Percentiles rank a stretch among this genome's conserved stretches.
phyloP scores from a whole-genome alignment of 495 filamentous ascomycete genomes.

The Podospora fimiseda region DNA sequence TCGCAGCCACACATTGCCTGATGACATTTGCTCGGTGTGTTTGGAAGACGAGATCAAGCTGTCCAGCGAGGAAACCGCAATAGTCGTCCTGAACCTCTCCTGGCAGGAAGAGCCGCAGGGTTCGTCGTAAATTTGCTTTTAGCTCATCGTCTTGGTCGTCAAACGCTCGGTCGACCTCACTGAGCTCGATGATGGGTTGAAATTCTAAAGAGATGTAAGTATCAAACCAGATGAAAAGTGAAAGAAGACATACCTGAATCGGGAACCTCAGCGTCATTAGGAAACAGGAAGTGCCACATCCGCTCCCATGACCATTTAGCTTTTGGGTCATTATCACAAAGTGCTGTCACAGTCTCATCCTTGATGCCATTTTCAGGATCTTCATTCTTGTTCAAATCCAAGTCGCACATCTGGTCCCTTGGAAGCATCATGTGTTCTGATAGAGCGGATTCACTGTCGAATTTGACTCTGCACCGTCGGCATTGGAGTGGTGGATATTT shows the following conservation, averaged over 20 bases:
- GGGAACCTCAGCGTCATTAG: constrained; percentile 10
- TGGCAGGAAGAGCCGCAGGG: constrained; percentile 23
- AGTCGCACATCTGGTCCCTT: constrained; percentile 24
- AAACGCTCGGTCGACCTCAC: constrained; percentile 23
- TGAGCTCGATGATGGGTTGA: constrained; percentile 23
- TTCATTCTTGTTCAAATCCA: neutral
- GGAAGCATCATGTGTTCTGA: constrained; percentile 18
- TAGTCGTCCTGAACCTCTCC: constrained; percentile 16
- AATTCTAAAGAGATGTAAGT: constrained; percentile 16
- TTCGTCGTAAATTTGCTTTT: constrained; percentile 21
- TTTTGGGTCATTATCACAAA: neutral
- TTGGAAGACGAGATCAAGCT: constrained; percentile 26
- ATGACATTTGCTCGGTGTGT: constrained; percentile 22
- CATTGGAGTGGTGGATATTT: constrained; percentile 10
- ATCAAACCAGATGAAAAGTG: neutral
- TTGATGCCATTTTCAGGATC: constrained; percentile 24
- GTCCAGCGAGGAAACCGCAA: constrained; percentile 21
- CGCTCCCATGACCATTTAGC: constrained; percentile 17
- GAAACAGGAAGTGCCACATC: constrained; percentile 21
- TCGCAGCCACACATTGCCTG: constrained; percentile 11
- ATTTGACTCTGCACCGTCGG: constrained; percentile 17
- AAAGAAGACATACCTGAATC: constrained; percentile 15
- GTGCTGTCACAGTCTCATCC: neutral
- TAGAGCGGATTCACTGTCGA: constrained; percentile 7
- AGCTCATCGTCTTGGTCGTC: constrained; percentile 18